These are phyloP conservation scores for Aspergillus amoenus DNA, from an alignment of 2,329 filamentous ascomycete genomes.

Conservation along the genomic window DNA sequence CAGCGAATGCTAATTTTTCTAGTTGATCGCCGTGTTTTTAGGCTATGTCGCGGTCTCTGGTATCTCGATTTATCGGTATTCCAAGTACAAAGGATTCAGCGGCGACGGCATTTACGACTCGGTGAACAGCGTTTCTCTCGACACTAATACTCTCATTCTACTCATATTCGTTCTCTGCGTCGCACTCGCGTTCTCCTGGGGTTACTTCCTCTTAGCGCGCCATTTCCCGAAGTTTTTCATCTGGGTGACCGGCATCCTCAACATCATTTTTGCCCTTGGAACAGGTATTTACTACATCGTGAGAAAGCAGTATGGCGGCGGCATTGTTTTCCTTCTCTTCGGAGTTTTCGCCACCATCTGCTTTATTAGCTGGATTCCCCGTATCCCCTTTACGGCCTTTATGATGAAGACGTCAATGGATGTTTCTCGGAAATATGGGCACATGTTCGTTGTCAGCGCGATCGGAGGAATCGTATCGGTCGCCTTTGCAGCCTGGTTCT, in stretches of 20 bases:
- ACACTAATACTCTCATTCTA: constrained; percentile 81
- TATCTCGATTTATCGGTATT: constrained; percentile 73
- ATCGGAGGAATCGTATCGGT: constrained; percentile 75
- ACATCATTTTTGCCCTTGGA: constrained; percentile 79
- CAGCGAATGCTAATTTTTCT: neutral
- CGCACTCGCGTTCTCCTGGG: constrained; percentile 71
- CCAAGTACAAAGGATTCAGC: constrained; percentile 60
- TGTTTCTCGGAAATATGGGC: constrained; percentile 77
- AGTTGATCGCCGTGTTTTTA: constrained; percentile 68
- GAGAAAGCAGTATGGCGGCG: constrained; percentile 74
- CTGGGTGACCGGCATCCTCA: constrained; percentile 86
- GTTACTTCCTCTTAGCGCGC: constrained; percentile 74
- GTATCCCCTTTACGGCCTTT: constrained; percentile 86
- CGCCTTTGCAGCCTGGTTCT: constrained; percentile 80
- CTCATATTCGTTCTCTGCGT: constrained; percentile 76
- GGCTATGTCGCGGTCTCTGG: constrained; percentile 77
- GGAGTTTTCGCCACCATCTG: constrained; percentile 75
- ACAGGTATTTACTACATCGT: constrained; percentile 85
- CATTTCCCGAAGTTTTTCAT: constrained; percentile 86
- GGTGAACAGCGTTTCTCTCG: constrained; percentile 65
- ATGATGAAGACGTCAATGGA: constrained; percentile 88
- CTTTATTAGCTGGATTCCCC: constrained; percentile 84
- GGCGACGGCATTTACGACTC: constrained; percentile 73
- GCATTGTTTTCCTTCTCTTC: constrained; percentile 84
- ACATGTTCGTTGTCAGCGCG: constrained; percentile 83